Evolutionary conservation across 2,329 filamentous ascomycete species (phyloP), one percentile per base, ranked within the genome.

Genomic region (Exophiala viscosa): DNA sequence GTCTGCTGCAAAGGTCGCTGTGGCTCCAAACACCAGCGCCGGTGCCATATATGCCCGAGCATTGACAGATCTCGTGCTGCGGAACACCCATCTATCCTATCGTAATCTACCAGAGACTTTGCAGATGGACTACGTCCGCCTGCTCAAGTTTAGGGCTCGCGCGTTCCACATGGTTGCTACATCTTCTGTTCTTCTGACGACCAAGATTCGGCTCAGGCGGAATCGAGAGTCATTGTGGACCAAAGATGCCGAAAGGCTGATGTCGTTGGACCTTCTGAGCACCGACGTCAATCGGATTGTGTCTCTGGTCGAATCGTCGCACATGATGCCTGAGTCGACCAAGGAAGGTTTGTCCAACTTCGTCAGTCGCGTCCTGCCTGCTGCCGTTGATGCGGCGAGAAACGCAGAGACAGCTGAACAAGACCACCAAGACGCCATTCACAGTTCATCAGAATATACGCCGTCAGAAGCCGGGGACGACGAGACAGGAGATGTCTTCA

Each of bases 151-250:
- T 40, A 77, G 82, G 46, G 72, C 75, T 47, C 75, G 77, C 38
- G 74, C 76, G 1, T 74, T 83, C 52, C 76, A 80, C 49, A 78
- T 85, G 54, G 77, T 81, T 2, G 80, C 81, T 10, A 79, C 83
- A 23, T 81, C 81, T 23, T 79, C 81, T 5, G 82, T 85, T 48
- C 70, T 86, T 2, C 71, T 86, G 33, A 85, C 81, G 0, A 82
- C 82, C 7, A 86, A 86, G 69, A 85, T 84, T 53, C 70, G 85
- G 3, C 76, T 86, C 31, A 83, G 83, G 62, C 80, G 83, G 6
- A 83, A 85, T 64, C 78, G 82, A 5, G 79, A 83, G 46, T 79
- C 78, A 11, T 78, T 82, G 51, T 86, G 83, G 83, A 84, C 83
- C 62, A 71, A 74, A 2, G 80, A 85, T 64, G 80, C 81, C 0